Percentiles rank a stretch among this genome's conserved stretches.
phyloP scores from a whole-genome alignment of 441 rosid species.

The Jatropha podagrica region DNA sequence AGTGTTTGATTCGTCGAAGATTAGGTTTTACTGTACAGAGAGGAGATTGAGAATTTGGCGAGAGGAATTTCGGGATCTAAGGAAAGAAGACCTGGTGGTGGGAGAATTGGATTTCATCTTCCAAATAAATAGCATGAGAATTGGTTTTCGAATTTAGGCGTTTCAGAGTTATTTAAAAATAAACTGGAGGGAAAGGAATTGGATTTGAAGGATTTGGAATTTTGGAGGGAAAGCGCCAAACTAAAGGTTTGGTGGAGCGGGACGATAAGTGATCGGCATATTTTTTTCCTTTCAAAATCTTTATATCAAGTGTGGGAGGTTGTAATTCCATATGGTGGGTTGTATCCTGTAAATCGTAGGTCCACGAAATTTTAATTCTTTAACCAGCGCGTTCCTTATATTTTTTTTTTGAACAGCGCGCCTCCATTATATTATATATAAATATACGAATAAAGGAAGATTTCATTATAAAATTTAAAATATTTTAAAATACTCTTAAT shows the following conservation, averaged over 20 bases:
- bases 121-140: slow-evolving; percentile 19
- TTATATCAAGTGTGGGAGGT: background rate
- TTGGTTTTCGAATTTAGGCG: slow-evolving; percentile 1
- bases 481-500: too few relatives aligned
- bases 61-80: background rate
- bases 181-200: slow-evolving; percentile 10
- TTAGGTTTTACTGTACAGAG: background rate
- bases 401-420: too few relatives aligned
- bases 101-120: background rate
- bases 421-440: too few relatives aligned
- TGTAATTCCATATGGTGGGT: background rate
- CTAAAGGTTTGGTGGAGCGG: background rate
- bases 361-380: too few relatives aligned
- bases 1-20: background rate
- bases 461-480: too few relatives aligned
- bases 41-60: background rate
- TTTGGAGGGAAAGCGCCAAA: slow-evolving; percentile 14
- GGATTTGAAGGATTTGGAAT: slow-evolving; percentile 5
- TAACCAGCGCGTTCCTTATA: too few relatives aligned
- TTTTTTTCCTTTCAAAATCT: background rate
- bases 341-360: background rate
- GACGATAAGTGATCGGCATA: background rate
- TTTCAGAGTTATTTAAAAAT: too few relatives aligned
- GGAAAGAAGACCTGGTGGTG: background rate
- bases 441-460: too few relatives aligned